Conservation (phyloP, 1,284 basidiomycete genomes). For the Boletus smithii region DNA sequence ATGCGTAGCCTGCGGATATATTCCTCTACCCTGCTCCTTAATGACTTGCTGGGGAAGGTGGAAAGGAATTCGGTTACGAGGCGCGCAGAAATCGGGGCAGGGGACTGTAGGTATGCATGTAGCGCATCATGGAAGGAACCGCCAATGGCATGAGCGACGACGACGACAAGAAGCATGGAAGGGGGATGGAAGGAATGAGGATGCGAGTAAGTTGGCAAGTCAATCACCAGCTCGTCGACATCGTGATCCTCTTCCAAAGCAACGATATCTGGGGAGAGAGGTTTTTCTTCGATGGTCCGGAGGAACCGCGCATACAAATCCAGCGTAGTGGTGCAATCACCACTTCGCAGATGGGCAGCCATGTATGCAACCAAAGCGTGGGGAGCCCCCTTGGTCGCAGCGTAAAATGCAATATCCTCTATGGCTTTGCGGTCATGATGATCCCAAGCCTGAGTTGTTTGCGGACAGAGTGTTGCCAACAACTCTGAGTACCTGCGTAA, state of each 20-base stretch:
- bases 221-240: constrained; percentile 19
- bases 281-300: constrained; percentile 25
- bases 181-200: constrained; percentile 26
- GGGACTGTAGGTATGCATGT: constrained; percentile 38
- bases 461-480: constrained; percentile 34
- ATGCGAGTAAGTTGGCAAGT: constrained; percentile 17
- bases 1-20: constrained; percentile 48
- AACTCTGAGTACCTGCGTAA: constrained; percentile 39
- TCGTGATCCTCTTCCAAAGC: constrained; percentile 23
- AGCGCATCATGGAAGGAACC: constrained; percentile 54
- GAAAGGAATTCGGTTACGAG: constrained; percentile 38
- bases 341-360: constrained; percentile 42
- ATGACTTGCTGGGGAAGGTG: constrained; percentile 34
- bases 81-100: constrained; percentile 36
- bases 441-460: constrained; percentile 22
- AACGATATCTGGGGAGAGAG: constrained; percentile 13
- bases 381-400: constrained; percentile 40
- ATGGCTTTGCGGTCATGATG: constrained; percentile 32
- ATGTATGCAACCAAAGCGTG: constrained; percentile 51
- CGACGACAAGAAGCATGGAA: constrained; percentile 47
- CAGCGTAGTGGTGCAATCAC: constrained; percentile 43
- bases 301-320: constrained; percentile 46
- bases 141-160: constrained; percentile 57
- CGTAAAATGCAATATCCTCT: constrained; percentile 49
- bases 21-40: constrained; percentile 39